These are phyloP conservation scores for Kodamaea kaohsiungensis DNA, from an alignment of 805 yeast genomes.

Conservation along the genomic window DNA sequence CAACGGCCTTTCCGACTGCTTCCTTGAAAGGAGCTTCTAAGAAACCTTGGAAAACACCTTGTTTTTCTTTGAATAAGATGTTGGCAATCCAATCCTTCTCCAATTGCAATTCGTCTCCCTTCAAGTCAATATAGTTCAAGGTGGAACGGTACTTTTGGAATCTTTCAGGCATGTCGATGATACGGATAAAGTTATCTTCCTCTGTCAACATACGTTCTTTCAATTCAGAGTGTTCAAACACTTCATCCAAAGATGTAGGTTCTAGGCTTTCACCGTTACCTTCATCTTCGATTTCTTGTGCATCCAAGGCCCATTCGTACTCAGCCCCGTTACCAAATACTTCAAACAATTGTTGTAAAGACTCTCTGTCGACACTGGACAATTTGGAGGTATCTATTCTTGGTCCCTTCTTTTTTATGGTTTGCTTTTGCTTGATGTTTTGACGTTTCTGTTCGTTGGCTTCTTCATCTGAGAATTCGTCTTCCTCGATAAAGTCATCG, in stretches of 20 bases:
- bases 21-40: conserved; percentile 56
- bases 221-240: conserved; percentile 92
- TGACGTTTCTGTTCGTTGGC: conserved; percentile 44
- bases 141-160: conserved; percentile 74
- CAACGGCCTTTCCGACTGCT: conserved; percentile 72
- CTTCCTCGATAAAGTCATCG: conserved; percentile 97
- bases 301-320: conserved; percentile 97
- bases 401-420: conserved; percentile 36
- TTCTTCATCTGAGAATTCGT: conserved; percentile 83
- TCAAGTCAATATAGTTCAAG: conserved; percentile 67
- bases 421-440: conserved; percentile 33
- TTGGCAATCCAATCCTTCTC: conserved; percentile 85
- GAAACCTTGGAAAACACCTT: conserved; percentile 38
- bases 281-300: conserved; percentile 67
- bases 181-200: conserved; percentile 84
- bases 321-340: conserved; percentile 97
- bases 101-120: conserved; percentile 63
- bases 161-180: conserved; percentile 89
- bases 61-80: conserved; percentile 59
- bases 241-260: conserved; percentile 73
- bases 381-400: conserved; percentile 58
- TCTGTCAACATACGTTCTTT: conserved; percentile 90
- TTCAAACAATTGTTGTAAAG: conserved; percentile 88
- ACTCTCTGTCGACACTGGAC: conserved; percentile 78
- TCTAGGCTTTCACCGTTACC: conserved; percentile 55